These are phyloP conservation scores for Suillus luteus DNA, from an alignment of 768 basidiomycete species.

Conservation along the genomic window DNA sequence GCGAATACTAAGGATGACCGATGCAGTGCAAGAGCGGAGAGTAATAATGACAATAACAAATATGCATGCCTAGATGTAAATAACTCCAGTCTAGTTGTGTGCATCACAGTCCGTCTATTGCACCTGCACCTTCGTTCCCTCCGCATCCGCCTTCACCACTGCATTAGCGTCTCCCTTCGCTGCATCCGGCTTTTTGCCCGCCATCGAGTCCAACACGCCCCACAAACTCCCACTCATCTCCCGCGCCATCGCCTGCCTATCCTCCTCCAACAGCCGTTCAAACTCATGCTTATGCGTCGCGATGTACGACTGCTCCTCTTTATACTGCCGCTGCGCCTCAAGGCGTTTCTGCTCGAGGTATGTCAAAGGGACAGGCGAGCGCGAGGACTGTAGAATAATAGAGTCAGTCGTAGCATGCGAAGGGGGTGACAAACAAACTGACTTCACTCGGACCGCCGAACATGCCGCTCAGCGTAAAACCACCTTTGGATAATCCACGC, in stretches of 20 bases:
- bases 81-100: constrained; percentile 1
- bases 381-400: constrained; percentile 17
- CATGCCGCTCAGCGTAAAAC: constrained; percentile 47
- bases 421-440: constrained; percentile 2
- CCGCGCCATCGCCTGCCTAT: constrained; percentile 47
- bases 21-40: not conserved
- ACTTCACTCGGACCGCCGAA: constrained; percentile 41
- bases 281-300: constrained; percentile 51
- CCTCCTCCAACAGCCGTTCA: constrained; percentile 52
- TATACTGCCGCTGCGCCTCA: constrained; percentile 53
- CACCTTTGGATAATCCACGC: constrained; percentile 38
- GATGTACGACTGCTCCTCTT: constrained; percentile 55
- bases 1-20: not conserved
- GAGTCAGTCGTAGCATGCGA: constrained; percentile 1
- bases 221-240: constrained; percentile 49
- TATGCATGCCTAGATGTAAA: not conserved
- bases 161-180: not conserved
- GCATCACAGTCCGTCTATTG: constrained; percentile 2
- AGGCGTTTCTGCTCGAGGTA: constrained; percentile 54
- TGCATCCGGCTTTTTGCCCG: constrained; percentile 25
- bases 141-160: not conserved
- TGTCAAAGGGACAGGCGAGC: constrained; percentile 43
- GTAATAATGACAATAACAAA: constrained; percentile 1
- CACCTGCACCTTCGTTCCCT: constrained; percentile 4
- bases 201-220: constrained; percentile 28